Evolutionary conservation across 768 basidiomycete species (phyloP), one percentile per base, ranked within the genome.

Genomic region (Coprinellus aureogranulatus): DNA sequence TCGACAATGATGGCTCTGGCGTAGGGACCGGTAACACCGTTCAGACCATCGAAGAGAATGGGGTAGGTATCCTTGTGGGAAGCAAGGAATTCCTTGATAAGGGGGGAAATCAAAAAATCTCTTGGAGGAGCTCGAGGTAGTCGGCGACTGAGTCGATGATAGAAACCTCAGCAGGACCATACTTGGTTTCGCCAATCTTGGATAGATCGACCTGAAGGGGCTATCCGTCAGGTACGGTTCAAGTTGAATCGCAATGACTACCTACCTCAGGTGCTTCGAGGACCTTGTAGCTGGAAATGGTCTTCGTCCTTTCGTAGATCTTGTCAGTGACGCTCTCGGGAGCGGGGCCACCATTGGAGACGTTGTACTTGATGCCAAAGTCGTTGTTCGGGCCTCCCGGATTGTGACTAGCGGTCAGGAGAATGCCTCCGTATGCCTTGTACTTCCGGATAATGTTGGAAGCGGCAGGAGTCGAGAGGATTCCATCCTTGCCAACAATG

Each of bases 311-410:
- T 68, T 92, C 93, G 70, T 82, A 96, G 62, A 99, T 98, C 76
- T 87, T 88, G 77, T 99, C 81, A n/a, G 97, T 99, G 58, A 99
- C 88, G 67, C 80, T 86, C 76, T 99, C 97, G 0, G 97, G 94
- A 22, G 97, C 97, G 20, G 97, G 96, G 2, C 97, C 97, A 59
- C 97, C 97, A 65, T 99, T 99, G 39, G 89, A 88, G 48, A 94
- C 90, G 73, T 99, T 99, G 80, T 97, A 99, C 76, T 99, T 98
- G 84, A 99, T 98, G 48, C 97, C 97, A 71, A 98, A 99, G 74
- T 99, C 97, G 66, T 91, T 89, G 68, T 93, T 83, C n/a, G 97
- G 97, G 23, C 97, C 97, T 54, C 97, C 97, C 18, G 97, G 95
- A 74, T 99, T 99, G 81, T 99, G 97, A 59, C 87, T 90, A 18